Conservation (phyloP, 495 filamentous ascomycete genomes). For the Podospora pseudopauciseta region DNA sequence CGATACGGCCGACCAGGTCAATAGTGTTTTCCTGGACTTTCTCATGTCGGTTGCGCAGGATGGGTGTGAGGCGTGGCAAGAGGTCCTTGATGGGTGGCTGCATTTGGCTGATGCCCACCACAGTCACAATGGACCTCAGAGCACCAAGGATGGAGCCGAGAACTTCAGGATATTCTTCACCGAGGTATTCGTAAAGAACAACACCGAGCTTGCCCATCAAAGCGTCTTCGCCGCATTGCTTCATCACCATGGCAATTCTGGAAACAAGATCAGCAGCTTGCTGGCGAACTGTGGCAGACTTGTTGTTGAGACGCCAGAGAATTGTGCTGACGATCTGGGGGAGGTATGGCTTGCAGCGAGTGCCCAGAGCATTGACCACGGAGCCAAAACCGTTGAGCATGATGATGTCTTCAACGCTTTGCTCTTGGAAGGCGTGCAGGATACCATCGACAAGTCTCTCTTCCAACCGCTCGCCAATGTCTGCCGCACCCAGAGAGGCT, state of each 20-base stretch:
- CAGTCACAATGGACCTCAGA: constrained; percentile 92
- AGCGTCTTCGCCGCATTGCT: constrained; percentile 93
- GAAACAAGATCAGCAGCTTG: constrained; percentile 96
- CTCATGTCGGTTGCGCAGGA: constrained; percentile 96
- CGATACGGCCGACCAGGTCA: constrained; percentile 96
- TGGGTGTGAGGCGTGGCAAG: constrained; percentile 90
- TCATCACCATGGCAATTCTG: constrained; percentile 97
- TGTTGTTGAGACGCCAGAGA: constrained; percentile 97
- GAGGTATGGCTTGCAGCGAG: constrained; percentile 91
- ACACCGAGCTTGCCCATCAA: constrained; percentile 93
- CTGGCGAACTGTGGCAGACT: constrained; percentile 90
- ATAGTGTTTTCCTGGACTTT: constrained; percentile 99
- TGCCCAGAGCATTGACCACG: constrained; percentile 91
- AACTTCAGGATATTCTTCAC: constrained; percentile 98
- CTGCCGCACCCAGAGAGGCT: constrained; percentile 85
- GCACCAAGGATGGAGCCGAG: constrained; percentile 95
- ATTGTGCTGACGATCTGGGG: constrained; percentile 96
- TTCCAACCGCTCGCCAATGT: constrained; percentile 88
- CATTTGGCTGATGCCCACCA: constrained; percentile 98
- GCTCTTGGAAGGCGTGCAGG: constrained; percentile 96
- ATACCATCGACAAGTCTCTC: constrained; percentile 94
- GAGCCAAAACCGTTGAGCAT: constrained; percentile 99
- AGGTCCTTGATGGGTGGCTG: constrained; percentile 98
- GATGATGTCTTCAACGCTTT: constrained; percentile 92
- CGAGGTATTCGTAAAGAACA: constrained; percentile 97